These are phyloP conservation scores for Mucor sp. DNA, from an alignment of 371 early-diverging fungal species.

Conservation along the genomic window DNA sequence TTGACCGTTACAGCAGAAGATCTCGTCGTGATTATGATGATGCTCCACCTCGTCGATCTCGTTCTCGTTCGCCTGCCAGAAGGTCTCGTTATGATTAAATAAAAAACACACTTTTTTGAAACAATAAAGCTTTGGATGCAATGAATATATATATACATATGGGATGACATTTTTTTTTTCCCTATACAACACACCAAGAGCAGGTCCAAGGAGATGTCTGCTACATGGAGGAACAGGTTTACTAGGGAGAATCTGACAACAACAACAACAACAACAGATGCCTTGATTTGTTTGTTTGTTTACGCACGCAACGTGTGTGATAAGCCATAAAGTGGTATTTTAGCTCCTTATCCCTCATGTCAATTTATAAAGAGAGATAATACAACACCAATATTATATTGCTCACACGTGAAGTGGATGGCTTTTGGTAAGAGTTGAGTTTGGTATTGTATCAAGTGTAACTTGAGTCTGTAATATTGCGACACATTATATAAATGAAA, in stretches of 20 bases:
- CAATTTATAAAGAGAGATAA: neutral
- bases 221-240: neutral
- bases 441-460: neutral
- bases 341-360: slow-evolving; percentile 3
- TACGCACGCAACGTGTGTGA: neutral
- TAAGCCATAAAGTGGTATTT: slow-evolving; percentile 1
- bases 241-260: slow-evolving; percentile 1
- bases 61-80: slow-evolving; percentile 30
- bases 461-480: neutral
- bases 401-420: neutral
- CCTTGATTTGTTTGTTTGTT: neutral
- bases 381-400: neutral
- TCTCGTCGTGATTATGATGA: slow-evolving; percentile 38
- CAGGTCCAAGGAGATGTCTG: neutral
- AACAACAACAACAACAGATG: slow-evolving; percentile 1
- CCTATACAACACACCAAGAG: neutral
- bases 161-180: slow-evolving; percentile 2
- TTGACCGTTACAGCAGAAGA: slow-evolving; percentile 37
- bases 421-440: neutral
- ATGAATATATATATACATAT: neutral
- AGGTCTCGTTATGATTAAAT: slow-evolving; percentile 26
- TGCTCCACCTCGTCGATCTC: slow-evolving; percentile 30
- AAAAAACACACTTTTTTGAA: neutral
- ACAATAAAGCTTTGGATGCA: neutral
- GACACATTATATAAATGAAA: neutral